Evolutionary conservation across 2,329 filamentous ascomycete species (phyloP).

Genomic region (Aspergillus fijiensis): DNA sequence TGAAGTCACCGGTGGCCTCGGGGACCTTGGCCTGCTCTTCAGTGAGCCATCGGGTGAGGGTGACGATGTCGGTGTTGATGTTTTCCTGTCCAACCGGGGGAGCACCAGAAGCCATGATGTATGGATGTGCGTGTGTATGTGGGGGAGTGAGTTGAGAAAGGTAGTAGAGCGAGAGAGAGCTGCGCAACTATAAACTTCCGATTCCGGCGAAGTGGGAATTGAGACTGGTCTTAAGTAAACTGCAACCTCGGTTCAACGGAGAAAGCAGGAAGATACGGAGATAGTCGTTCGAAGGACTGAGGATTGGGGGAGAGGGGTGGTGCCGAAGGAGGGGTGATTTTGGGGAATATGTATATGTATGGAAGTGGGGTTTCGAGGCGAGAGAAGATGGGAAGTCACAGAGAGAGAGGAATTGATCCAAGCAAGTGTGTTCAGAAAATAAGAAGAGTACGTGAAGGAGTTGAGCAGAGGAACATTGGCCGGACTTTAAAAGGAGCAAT

Average conservation of each 20-base stretch:
- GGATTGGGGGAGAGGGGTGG: neutral
- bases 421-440: neutral
- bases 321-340: neutral
- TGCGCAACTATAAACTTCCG: conserved; percentile 3
- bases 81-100: conserved; percentile 65
- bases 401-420: neutral
- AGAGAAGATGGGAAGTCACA: neutral
- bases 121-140: conserved; percentile 6
- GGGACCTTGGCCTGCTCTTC: conserved; percentile 93
- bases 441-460: conserved; percentile 1
- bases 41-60: conserved; percentile 90
- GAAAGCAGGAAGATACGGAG: conserved; percentile 22
- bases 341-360: neutral
- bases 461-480: conserved; percentile 1
- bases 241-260: conserved; percentile 33
- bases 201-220: conserved; percentile 4
- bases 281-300: neutral
- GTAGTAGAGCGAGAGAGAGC: conserved; percentile 5
- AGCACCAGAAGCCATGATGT: conserved; percentile 42
- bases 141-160: conserved; percentile 2
- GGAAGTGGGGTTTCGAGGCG: neutral
- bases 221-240: conserved; percentile 9
- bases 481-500: conserved; percentile 18
- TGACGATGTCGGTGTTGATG: conserved; percentile 95
- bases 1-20: conserved; percentile 97